phyloP scores from a whole-genome alignment of 2,329 filamentous ascomycete species.

The Byssoonygena ceratinophila region DNA sequence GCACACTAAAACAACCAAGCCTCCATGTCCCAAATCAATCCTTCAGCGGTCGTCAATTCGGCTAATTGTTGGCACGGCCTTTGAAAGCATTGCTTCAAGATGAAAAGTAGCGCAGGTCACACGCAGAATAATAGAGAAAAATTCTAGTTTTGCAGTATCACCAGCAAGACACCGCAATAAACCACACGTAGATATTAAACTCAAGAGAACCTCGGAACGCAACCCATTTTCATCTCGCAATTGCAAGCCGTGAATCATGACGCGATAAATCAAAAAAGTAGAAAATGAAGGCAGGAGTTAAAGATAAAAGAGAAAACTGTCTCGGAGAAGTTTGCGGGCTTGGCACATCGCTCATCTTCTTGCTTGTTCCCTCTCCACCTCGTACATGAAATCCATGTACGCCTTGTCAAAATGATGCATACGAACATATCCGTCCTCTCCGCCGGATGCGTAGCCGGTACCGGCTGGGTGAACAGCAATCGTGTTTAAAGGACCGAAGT shows the following conservation, averaged over 20 bases:
- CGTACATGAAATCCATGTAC: conserved; percentile 98
- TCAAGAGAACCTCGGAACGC: background rate
- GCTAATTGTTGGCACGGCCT: background rate
- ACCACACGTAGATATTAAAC: background rate
- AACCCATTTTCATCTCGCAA: conserved; percentile 13
- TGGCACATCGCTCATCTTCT: conserved; percentile 26
- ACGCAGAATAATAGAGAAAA: background rate
- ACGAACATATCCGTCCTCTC: conserved; percentile 96
- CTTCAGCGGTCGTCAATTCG: background rate
- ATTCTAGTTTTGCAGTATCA: conserved; percentile 5
- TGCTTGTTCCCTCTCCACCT: conserved; percentile 78
- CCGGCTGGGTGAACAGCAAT: conserved; percentile 87
- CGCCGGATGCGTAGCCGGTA: conserved; percentile 85
- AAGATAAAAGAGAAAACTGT: background rate
- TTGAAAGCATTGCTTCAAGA: background rate
- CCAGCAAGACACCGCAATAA: conserved; percentile 1
- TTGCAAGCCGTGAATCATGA: conserved; percentile 11
- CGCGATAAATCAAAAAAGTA: background rate
- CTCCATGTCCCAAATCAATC: too few species aligned
- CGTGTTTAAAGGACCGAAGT: conserved; percentile 95
- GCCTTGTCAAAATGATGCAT: conserved; percentile 97
- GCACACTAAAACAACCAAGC: too few species aligned
- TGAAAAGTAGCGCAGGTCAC: background rate
- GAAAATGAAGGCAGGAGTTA: background rate
- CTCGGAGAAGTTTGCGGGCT: background rate